Conservation (phyloP, 2,329 filamentous ascomycete genomes). For the Didymella glomerata region DNA sequence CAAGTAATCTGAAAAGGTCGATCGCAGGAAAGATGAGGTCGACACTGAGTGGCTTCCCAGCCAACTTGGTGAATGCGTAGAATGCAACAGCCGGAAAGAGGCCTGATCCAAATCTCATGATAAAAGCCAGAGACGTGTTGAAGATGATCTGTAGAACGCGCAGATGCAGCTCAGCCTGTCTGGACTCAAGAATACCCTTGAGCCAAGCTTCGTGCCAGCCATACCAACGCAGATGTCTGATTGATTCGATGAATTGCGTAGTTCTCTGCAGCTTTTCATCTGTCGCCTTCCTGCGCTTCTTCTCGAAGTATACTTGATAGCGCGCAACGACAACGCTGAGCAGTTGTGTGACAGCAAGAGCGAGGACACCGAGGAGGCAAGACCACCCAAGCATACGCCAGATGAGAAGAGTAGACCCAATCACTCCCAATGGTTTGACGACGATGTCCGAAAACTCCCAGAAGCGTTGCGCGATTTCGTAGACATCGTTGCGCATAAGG, state of each 20-base stretch:
- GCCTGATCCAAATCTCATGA: conserved; percentile 75
- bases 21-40: conserved; percentile 88
- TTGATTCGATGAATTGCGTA: conserved; percentile 85
- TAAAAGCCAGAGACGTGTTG: conserved; percentile 68
- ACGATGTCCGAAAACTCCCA: conserved; percentile 86
- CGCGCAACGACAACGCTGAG: conserved; percentile 74
- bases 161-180: conserved; percentile 72
- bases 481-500: conserved; percentile 81
- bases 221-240: conserved; percentile 82
- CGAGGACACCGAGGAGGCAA: conserved; percentile 75
- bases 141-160: conserved; percentile 71
- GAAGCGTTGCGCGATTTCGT: conserved; percentile 82
- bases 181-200: conserved; percentile 70
- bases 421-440: conserved; percentile 77
- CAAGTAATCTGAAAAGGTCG: conserved; percentile 79
- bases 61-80: conserved; percentile 78
- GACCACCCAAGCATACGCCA: conserved; percentile 83
- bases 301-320: conserved; percentile 72
- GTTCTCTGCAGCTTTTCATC: conserved; percentile 82
- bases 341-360: conserved; percentile 73
- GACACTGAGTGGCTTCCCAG: conserved; percentile 72
- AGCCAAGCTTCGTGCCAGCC: conserved; percentile 84
- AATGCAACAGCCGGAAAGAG: conserved; percentile 84
- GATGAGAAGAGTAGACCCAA: conserved; percentile 76
- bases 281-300: conserved; percentile 74